Conservation (phyloP, 441 rosid genomes). For the Daphne laureola region DNA sequence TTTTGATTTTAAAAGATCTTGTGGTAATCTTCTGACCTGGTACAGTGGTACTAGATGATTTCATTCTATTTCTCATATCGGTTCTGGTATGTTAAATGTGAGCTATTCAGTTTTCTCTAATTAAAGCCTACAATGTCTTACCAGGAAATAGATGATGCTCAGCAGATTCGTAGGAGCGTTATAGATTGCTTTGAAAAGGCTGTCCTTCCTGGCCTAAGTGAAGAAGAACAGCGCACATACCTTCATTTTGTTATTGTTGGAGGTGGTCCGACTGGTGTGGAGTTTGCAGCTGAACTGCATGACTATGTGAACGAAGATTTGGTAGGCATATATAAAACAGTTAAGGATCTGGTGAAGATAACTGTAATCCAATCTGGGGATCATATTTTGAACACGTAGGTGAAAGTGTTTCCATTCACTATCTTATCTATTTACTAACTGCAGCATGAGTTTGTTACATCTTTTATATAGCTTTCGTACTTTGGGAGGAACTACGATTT, state of each 20-base stretch:
- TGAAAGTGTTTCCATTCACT: background rate
- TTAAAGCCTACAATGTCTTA: slow-evolving; percentile 1
- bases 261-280: slow-evolving; percentile 98
- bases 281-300: slow-evolving; percentile 94
- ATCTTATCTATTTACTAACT: background rate
- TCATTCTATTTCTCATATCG: background rate
- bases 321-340: slow-evolving; percentile 54
- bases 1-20: background rate
- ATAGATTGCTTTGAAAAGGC: slow-evolving; percentile 85
- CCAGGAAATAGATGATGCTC: slow-evolving; percentile 95
- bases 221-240: slow-evolving; percentile 60
- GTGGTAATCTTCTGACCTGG: background rate
- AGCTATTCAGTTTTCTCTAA: background rate
- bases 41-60: background rate
- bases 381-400: slow-evolving; percentile 85
- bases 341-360: slow-evolving; percentile 66
- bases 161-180: slow-evolving; percentile 65
- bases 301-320: slow-evolving; percentile 76
- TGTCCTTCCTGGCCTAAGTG: slow-evolving; percentile 67
- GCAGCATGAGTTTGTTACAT: background rate
- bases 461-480: no score
- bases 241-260: slow-evolving; percentile 94
- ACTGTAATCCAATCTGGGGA: slow-evolving; percentile 87
- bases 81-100: background rate
- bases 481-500: no score